Conservation (phyloP, 371 early-diverging fungal species). For the Nosema bombycis region DNA sequence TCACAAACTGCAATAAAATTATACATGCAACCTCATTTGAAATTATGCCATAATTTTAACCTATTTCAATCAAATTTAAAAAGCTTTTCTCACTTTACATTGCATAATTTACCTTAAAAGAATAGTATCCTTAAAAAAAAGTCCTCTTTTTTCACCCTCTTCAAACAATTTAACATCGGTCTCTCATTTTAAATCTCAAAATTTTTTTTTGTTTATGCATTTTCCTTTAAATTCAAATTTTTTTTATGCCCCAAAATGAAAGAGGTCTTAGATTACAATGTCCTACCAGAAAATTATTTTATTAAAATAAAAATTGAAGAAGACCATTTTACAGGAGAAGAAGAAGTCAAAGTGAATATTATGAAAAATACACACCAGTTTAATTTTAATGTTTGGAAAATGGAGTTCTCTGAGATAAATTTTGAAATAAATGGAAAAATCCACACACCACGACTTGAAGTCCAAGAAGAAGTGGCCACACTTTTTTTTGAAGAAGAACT, state of each 20-base stretch:
- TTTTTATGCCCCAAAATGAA: neutral
- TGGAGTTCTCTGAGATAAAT: conserved; percentile 7
- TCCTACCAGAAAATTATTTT: conserved; percentile 24
- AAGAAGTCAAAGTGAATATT: neutral
- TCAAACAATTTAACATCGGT: too few relatives aligned
- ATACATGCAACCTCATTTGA: too few relatives aligned
- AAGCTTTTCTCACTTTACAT: too few relatives aligned
- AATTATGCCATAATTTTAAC: too few relatives aligned
- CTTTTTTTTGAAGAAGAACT: neutral
- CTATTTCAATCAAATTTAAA: too few relatives aligned
- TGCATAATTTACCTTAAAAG: too few relatives aligned
- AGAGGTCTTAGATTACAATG: conserved; percentile 25
- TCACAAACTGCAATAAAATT: too few relatives aligned
- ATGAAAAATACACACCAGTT: neutral
- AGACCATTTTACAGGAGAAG: conserved; percentile 15
- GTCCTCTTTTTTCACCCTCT: too few relatives aligned
- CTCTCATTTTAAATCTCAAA: too few relatives aligned
- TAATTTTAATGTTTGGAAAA: conserved; percentile 11
- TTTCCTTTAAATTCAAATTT: too few relatives aligned
- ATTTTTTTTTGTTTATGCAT: too few relatives aligned
- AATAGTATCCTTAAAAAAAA: too few relatives aligned
- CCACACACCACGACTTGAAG: neutral
- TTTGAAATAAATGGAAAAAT: neutral
- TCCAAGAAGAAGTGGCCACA: neutral
- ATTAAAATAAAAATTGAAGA: conserved; percentile 13